phyloP scores from a whole-genome alignment of 2,329 filamentous ascomycete genomes.

The Fusarium papillatum region DNA sequence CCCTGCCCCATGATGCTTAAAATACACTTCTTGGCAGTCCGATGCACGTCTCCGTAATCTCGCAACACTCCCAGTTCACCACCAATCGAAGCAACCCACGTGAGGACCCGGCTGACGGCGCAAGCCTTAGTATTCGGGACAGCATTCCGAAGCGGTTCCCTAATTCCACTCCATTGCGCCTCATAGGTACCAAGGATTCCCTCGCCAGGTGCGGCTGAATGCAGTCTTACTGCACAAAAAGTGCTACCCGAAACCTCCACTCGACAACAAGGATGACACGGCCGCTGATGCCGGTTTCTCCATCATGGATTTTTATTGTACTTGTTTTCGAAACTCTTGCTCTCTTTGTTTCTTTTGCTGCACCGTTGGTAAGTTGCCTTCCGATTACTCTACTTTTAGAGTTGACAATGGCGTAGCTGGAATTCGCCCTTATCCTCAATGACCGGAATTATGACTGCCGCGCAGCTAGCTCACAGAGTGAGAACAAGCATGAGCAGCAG shows the following conservation, averaged over 20 bases:
- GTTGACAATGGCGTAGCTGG: no score
- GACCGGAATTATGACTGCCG: no score
- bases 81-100: not conserved
- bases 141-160: not conserved
- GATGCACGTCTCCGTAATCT: not conserved
- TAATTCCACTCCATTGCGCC: not conserved
- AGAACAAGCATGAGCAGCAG: no score
- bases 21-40: not conserved
- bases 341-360: not conserved
- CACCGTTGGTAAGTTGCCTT: no score
- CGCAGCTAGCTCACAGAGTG: no score
- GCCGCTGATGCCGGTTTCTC: not conserved
- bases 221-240: not conserved
- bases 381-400: no score
- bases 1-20: not conserved
- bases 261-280: not conserved
- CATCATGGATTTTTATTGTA: not conserved
- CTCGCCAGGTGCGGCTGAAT: not conserved
- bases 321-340: not conserved
- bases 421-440: no score
- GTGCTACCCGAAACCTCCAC: not conserved
- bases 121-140: not conserved
- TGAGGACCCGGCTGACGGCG: not conserved
- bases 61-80: not conserved
- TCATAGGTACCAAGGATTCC: not conserved